phyloP scores from a whole-genome alignment of 2,329 filamentous ascomycete species.

The Hortaea werneckii region DNA sequence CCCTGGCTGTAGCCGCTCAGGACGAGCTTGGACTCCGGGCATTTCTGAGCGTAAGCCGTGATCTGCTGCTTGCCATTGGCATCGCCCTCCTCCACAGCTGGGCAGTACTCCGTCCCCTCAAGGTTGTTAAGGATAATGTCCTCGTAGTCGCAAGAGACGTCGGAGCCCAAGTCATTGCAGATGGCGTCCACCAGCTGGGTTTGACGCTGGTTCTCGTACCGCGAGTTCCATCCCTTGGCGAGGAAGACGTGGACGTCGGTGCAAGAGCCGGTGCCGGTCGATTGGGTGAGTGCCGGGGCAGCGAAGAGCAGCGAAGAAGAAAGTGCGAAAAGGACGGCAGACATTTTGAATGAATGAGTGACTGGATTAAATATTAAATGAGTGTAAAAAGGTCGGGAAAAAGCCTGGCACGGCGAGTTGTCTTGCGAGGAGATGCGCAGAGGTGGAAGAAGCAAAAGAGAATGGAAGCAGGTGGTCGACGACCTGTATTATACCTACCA shows the following conservation, averaged over 20 bases:
- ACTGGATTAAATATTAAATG: no score
- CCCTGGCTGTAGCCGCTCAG: conserved; percentile 36
- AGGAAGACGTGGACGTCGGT: conserved; percentile 16
- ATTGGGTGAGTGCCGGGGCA: conserved; percentile 4
- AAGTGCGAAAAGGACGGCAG: not conserved
- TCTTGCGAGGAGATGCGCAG: no score
- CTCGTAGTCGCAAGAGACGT: conserved; percentile 13
- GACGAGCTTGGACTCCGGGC: conserved; percentile 32
- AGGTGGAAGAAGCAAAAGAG: no score
- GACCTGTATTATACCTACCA: no score
- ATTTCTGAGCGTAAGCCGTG: conserved; percentile 29
- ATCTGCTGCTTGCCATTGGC: conserved; percentile 30
- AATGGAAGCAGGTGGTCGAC: no score
- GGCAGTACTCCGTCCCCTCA: conserved; percentile 25
- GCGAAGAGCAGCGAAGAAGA: conserved; percentile 8
- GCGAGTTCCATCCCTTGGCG: conserved; percentile 14
- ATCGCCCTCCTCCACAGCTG: conserved; percentile 29
- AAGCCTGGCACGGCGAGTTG: no score
- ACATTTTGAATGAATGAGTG: not conserved
- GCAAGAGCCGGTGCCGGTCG: conserved; percentile 10
- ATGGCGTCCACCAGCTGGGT: conserved; percentile 12
- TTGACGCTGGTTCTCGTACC: conserved; percentile 10
- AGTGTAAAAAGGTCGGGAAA: no score
- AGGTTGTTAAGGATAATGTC: conserved; percentile 11
- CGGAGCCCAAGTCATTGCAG: conserved; percentile 9